Conservation (phyloP, 73 alveolate genomes). For the Paraurostyla sp. region DNA sequence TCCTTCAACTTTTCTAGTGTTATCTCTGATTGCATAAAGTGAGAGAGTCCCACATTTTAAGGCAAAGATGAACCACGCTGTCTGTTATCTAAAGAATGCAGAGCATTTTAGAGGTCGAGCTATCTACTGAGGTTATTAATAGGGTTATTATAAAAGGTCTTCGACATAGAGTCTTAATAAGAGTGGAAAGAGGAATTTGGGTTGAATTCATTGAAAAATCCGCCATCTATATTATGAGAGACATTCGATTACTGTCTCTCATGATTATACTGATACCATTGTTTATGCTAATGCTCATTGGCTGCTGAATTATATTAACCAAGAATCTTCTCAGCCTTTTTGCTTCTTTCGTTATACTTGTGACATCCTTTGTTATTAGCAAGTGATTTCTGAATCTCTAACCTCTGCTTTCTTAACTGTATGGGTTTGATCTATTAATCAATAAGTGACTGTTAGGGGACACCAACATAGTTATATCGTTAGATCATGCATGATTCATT, state of each 20-base stretch:
- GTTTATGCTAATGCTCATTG: too few relatives aligned
- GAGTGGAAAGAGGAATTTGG: too few relatives aligned
- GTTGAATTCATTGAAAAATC: too few relatives aligned
- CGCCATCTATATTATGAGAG: too few relatives aligned
- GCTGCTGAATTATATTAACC: too few relatives aligned
- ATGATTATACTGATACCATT: too few relatives aligned
- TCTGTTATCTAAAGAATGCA: neutral
- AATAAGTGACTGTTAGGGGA: neutral
- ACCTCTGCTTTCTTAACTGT: neutral
- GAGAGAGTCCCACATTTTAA: neutral
- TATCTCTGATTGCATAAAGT: neutral
- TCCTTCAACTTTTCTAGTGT: neutral
- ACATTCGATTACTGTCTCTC: too few relatives aligned
- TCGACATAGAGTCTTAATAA: too few relatives aligned
- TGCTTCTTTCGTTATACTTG: neutral
- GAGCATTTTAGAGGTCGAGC: neutral
- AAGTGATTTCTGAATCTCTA: neutral
- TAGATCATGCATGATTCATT: neutral
- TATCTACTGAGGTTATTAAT: neutral
- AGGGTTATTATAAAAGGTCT: neutral
- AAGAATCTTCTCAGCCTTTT: neutral
- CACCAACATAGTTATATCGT: slow-evolving; percentile 1
- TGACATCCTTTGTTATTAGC: neutral
- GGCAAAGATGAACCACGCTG: too few relatives aligned
- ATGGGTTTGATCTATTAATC: neutral